Evolutionary conservation across 495 filamentous ascomycete species (phyloP).

Genomic region (Tuber umbilicatum): DNA sequence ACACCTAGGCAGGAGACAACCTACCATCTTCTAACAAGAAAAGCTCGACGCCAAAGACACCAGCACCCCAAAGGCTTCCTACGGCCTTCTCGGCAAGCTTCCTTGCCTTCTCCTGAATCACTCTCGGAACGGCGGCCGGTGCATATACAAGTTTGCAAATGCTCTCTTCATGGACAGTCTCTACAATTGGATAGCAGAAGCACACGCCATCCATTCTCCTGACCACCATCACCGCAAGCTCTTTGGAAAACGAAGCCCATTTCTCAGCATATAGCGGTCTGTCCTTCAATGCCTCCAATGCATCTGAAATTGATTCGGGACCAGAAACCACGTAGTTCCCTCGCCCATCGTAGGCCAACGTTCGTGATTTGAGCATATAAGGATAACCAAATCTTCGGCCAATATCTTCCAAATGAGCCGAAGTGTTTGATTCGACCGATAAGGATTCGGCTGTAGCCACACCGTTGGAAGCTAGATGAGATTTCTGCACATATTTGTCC

Average conservation of each 20-base stretch:
- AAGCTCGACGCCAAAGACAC: conserved; percentile 95
- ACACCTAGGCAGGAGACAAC: conserved; percentile 23
- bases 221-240: conserved; percentile 90
- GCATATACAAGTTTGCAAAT: conserved; percentile 92
- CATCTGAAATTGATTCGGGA: conserved; percentile 60
- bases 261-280: conserved; percentile 81
- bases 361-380: conserved; percentile 91
- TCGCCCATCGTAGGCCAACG: conserved; percentile 87
- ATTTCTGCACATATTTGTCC: conserved; percentile 92
- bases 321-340: conserved; percentile 76
- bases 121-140: conserved; percentile 66
- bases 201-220: conserved; percentile 71
- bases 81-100: conserved; percentile 73
- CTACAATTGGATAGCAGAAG: conserved; percentile 79
- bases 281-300: conserved; percentile 61
- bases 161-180: conserved; percentile 90
- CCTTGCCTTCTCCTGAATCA: conserved; percentile 59
- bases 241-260: conserved; percentile 78
- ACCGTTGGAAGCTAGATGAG: conserved; percentile 59
- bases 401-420: conserved; percentile 53
- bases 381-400: conserved; percentile 68
- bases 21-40: conserved; percentile 74
- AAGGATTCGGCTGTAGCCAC: conserved; percentile 68
- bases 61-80: conserved; percentile 72
- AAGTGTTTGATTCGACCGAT: conserved; percentile 51